Evolutionary conservation across 2,329 filamentous ascomycete species (phyloP), one percentile per base, ranked within the genome.

Genomic region (Fusarium mangiferae): DNA sequence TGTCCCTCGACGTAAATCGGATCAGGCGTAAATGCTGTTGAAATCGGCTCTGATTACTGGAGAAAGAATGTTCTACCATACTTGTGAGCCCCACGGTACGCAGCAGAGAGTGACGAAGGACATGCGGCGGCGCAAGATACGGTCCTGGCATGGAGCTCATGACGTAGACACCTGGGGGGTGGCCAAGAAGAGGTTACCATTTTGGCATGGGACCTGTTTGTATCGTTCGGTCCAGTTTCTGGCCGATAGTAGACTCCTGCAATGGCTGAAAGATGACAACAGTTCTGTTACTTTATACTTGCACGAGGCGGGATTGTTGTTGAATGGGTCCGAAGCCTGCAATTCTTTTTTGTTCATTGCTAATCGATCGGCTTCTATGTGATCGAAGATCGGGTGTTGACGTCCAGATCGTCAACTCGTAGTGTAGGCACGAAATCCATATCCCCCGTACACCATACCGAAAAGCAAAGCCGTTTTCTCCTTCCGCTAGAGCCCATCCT

Each of bases 381-480:
- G 80, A 80, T 81, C 82, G 78, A 80, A 82, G 80, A 81, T 82
- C 80, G 80, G 80, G 73, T 77, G 80, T 81, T 80, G 82, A 84
- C 82, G 81, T 80, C 80, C 80, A 80, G 79, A 80, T 81, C 80
- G 81, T 82, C 82, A 80, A 81, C 81, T 81, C 81, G 79, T 82
- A 82, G 81, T 83, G 81, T 83, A 84, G 82, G 82, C 81, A 82
- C 80, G 80, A 82, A 83, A 83, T 81, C 81, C 82, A 82, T 81
- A 78, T 79, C 82, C 83, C 83, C 83, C 81, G 75, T 84, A 83
- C 83, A 84, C 83, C 83, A 82, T 81, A 84, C 82, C 82, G 83
- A 84, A 85, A 85, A 84, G 82, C 82, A 84, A 82, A 83, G 81
- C 80, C 82, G 75, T 81, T 81, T 80, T 81, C 75, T 74, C 78